Conservation (phyloP, 306 rosid genomes). For the Mimosa pudica region DNA sequence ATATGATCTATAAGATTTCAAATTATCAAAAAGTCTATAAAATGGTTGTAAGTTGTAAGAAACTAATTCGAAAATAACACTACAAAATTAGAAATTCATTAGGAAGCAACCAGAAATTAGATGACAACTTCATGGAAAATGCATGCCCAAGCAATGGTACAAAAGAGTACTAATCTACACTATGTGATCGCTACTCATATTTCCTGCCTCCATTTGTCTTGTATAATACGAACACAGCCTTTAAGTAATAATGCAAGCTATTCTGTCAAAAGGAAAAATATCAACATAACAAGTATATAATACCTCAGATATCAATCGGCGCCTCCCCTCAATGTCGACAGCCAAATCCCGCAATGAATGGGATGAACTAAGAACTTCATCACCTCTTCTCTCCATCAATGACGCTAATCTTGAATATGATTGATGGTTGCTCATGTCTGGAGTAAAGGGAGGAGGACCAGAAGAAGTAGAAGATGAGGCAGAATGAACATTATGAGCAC, state of each 20-base stretch:
- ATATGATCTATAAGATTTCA: slow-evolving; percentile 9
- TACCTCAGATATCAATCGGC: slow-evolving; percentile 83
- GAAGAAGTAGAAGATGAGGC: slow-evolving; percentile 48
- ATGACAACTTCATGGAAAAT: slow-evolving; percentile 16
- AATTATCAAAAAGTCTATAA: slow-evolving; percentile 12
- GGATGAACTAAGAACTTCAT: slow-evolving; percentile 54
- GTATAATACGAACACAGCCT: slow-evolving; percentile 22
- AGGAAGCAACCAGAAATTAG: slow-evolving; percentile 33
- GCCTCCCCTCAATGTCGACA: slow-evolving; percentile 81
- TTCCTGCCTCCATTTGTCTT: neutral
- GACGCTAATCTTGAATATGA: slow-evolving; percentile 57
- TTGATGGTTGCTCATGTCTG: slow-evolving; percentile 59
- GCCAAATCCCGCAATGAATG: slow-evolving; percentile 65
- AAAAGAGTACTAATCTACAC: slow-evolving; percentile 8
- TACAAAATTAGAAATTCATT: slow-evolving; percentile 28
- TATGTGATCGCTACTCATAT: neutral
- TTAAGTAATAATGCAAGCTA: slow-evolving; percentile 16
- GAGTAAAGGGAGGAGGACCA: slow-evolving; percentile 53
- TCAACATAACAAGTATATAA: slow-evolving; percentile 17
- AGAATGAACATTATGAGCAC: slow-evolving; percentile 54
- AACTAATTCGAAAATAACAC: slow-evolving; percentile 6
- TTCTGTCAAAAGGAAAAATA: slow-evolving; percentile 32
- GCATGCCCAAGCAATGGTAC: slow-evolving; percentile 9
- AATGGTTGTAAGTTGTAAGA: slow-evolving; percentile 23
- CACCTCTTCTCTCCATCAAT: slow-evolving; percentile 64